These are phyloP conservation scores for Neocucurbitaria cava DNA, from an alignment of 2,329 filamentous ascomycete genomes.

Conservation along the genomic window DNA sequence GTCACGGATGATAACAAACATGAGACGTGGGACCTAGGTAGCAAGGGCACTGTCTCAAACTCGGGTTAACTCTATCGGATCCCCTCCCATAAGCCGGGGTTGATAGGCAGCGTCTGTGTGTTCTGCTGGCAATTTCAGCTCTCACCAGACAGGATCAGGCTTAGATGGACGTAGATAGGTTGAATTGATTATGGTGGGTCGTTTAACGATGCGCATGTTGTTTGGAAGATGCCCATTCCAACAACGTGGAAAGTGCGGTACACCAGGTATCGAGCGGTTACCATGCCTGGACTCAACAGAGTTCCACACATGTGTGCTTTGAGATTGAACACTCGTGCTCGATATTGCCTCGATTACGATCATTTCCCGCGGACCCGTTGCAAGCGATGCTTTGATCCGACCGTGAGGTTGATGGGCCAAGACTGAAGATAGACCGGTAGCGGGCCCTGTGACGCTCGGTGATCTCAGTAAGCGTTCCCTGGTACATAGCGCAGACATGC, in stretches of 20 bases:
- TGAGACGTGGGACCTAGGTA: conserved; percentile 46
- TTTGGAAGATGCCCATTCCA: conserved; percentile 14
- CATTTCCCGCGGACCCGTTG: conserved; percentile 5
- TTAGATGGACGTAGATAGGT: conserved; percentile 29
- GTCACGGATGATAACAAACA: conserved; percentile 47
- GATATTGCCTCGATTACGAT: conserved; percentile 1
- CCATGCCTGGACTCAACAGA: conserved; percentile 3
- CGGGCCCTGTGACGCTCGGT: conserved; percentile 2
- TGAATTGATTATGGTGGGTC: conserved; percentile 28
- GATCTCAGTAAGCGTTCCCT: conserved; percentile 17
- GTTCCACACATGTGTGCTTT: conserved; percentile 9
- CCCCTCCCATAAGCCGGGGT: conserved; percentile 47
- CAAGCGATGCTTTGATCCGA: conserved; percentile 8
- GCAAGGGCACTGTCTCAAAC: conserved; percentile 47
- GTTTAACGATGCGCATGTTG: conserved; percentile 19
- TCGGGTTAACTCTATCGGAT: conserved; percentile 46
- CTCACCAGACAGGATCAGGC: conserved; percentile 31
- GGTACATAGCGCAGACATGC: conserved; percentile 3
- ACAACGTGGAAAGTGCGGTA: not conserved
- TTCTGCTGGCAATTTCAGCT: conserved; percentile 46
- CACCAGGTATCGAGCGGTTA: not conserved
- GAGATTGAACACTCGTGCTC: conserved; percentile 1
- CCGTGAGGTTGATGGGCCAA: conserved; percentile 20
- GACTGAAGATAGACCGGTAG: conserved; percentile 10
- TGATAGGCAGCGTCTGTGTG: conserved; percentile 38